Conservation (phyloP, 208 protist species). For the Blastocrithidia nonstop region DNA sequence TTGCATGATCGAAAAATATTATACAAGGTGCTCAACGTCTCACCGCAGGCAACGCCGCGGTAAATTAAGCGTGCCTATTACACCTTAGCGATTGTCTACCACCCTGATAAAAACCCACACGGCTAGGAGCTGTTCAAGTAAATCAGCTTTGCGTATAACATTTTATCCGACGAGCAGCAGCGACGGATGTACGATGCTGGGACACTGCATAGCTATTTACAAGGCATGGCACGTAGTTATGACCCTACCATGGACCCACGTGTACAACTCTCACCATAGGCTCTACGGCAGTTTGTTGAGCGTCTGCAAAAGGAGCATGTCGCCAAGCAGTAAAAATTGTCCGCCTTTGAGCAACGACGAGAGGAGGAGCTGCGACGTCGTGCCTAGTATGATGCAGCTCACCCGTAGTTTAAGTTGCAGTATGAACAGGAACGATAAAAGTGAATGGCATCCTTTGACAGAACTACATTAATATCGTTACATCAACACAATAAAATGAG, state of each 20-base stretch:
- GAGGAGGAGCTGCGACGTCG: conserved; percentile 73
- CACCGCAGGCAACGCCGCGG: conserved; percentile 26
- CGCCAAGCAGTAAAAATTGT: conserved; percentile 14
- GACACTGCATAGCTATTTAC: conserved; percentile 40
- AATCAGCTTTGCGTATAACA: conserved; percentile 67
- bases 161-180: conserved; percentile 65
- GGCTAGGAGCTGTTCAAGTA: conserved; percentile 74
- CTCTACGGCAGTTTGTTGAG: conserved; percentile 69
- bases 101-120: conserved; percentile 82
- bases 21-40: conserved; percentile 66
- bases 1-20: conserved; percentile 53
- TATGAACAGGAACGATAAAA: conserved; percentile 37
- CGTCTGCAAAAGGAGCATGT: conserved; percentile 28
- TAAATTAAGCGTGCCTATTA: conserved; percentile 80
- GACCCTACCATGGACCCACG: conserved; percentile 72
- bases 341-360: conserved; percentile 49
- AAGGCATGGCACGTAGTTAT: conserved; percentile 38
- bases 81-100: conserved; percentile 71
- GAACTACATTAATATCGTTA: no score
- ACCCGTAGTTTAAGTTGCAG: conserved; percentile 48
- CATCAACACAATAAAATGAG: no score
- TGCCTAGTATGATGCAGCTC: conserved; percentile 59
- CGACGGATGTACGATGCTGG: conserved; percentile 60
- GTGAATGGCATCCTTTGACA: conserved; percentile 14
- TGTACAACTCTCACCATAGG: conserved; percentile 59